Base-by-base conservation (phyloP, 2,329 filamentous ascomycete species). In the Sphaerulina populicola region DNA sequence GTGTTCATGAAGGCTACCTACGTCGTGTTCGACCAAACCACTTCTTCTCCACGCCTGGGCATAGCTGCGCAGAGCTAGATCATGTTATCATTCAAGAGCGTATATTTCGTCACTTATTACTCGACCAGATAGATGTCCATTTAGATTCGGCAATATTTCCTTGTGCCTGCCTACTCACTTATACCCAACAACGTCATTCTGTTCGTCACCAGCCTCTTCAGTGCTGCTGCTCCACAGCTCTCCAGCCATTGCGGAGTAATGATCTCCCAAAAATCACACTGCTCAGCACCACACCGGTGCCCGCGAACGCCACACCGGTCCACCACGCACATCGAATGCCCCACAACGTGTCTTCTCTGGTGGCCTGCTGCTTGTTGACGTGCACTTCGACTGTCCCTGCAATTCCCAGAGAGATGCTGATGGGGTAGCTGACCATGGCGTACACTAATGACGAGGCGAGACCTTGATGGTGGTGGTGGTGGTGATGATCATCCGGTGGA, bases 1-100 rank as follows among this genome's bases (percentile, higher is more conserved):
- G 60, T 68, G 51, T 68, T 89, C 72, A 76, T 93, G 59, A 93
- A 93, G 78, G 79, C 79, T 49, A 74, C 86, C 56, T 89, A 85
- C 64, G 81, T 84, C 29, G 80, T 88, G 43, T 88, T 88, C 66
- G 83, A 88, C 64, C 67, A 68, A 59, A 68, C 68, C 27, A 57
- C 61, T 52, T 60, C 59, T 37, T 62, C 64, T 2, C 71, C 72
- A 12, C 60, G 71, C 35, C 60, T 75, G 29, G 72, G 73, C 5
- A 73, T 74, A 51, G 73, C 72, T 7, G 64, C 67, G 57, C 71
- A 72, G 58, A 43, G 38, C 38, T 49, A 49, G 39, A 30, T n/a
- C 12, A 35, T 35, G 31, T 35, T 2, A 11, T n/a, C 10, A 35
- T 11, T 35, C 12, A 2, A 35, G 23, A 27, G 23, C 23, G 23